Percentiles rank a stretch among this genome's conserved stretches.
These are phyloP conservation scores for Daldinia decipiens DNA, from an alignment of 495 filamentous ascomycete species.

Conservation along the genomic window DNA sequence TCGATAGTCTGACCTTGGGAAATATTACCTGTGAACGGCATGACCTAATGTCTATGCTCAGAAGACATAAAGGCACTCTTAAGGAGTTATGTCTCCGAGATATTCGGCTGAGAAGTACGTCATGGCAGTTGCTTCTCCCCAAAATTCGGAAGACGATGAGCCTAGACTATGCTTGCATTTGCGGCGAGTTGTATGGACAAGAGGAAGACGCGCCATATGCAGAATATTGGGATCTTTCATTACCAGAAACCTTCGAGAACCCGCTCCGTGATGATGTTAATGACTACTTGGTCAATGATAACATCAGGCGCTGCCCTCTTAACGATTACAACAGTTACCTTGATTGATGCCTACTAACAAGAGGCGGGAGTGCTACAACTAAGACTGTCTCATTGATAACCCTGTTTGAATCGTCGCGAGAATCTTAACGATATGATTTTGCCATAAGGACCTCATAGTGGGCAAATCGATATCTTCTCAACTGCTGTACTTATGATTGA, in stretches of 20 bases:
- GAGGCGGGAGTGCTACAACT: neutral
- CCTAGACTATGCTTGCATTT: slow-evolving; percentile 26
- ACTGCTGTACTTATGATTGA: neutral
- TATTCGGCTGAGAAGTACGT: slow-evolving; percentile 17
- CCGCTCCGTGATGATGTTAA: slow-evolving; percentile 17
- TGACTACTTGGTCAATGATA: slow-evolving; percentile 28
- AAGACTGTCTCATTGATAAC: neutral
- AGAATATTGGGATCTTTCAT: slow-evolving; percentile 28
- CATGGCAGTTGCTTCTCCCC: slow-evolving; percentile 28
- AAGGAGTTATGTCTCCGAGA: slow-evolving; percentile 22
- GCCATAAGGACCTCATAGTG: neutral
- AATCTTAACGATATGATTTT: neutral
- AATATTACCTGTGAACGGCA: slow-evolving; percentile 30
- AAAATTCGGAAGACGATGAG: slow-evolving; percentile 27
- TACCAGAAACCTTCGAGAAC: neutral
- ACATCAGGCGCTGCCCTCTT: slow-evolving; percentile 23
- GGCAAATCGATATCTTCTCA: too few species aligned
- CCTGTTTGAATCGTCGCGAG: neutral
- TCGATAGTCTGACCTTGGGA: slow-evolving; percentile 23
- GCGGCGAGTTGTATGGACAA: slow-evolving; percentile 18
- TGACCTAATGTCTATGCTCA: slow-evolving; percentile 33
- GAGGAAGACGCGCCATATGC: slow-evolving; percentile 7
- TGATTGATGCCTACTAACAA: neutral
- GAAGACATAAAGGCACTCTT: slow-evolving; percentile 28
- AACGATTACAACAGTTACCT: neutral